These are phyloP conservation scores for Stemphylium beticola DNA, from an alignment of 2,329 filamentous ascomycete genomes.

Conservation along the genomic window DNA sequence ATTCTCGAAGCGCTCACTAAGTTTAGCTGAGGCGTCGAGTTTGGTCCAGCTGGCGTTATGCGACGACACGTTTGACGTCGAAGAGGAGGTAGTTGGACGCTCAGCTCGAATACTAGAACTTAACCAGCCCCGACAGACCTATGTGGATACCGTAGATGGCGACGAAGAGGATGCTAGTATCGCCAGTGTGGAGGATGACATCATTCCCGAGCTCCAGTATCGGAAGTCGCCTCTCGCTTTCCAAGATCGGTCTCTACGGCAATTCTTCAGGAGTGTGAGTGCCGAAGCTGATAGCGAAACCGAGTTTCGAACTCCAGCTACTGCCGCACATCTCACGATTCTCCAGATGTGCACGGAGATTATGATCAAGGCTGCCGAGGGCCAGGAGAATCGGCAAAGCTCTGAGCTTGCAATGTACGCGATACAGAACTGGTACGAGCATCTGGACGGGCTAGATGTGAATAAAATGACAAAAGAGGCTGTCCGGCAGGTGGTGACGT, in stretches of 20 bases:
- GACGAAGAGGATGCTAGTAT: slow-evolving; percentile 15
- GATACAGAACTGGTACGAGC: slow-evolving; percentile 22
- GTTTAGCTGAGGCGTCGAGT: slow-evolving; percentile 21
- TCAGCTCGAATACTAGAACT: slow-evolving; percentile 29
- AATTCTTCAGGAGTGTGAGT: slow-evolving; percentile 27
- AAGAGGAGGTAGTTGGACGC: slow-evolving; percentile 24
- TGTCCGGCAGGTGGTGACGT: background rate
- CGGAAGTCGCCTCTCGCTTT: slow-evolving; percentile 19
- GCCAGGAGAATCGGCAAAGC: background rate
- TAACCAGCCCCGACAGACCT: slow-evolving; percentile 3
- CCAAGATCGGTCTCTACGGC: slow-evolving; percentile 29
- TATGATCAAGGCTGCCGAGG: slow-evolving; percentile 4
- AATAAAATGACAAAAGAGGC: slow-evolving; percentile 10
- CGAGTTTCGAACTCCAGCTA: slow-evolving; percentile 8
- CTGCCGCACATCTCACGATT: slow-evolving; percentile 25
- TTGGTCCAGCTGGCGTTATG: slow-evolving; percentile 17
- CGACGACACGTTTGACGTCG: slow-evolving; percentile 17
- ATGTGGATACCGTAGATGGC: slow-evolving; percentile 18
- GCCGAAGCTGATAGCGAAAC: slow-evolving; percentile 18
- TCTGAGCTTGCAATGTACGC: background rate
- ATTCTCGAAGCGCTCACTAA: slow-evolving; percentile 27
- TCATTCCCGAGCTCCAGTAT: slow-evolving; percentile 5
- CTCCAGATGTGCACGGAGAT: slow-evolving; percentile 17
- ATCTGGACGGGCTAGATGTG: slow-evolving; percentile 11
- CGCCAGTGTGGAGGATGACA: slow-evolving; percentile 7